Evolutionary conservation across 1,284 basidiomycete species (phyloP), one percentile per base, ranked within the genome.

Genomic region (Phlebopus sp.): DNA sequence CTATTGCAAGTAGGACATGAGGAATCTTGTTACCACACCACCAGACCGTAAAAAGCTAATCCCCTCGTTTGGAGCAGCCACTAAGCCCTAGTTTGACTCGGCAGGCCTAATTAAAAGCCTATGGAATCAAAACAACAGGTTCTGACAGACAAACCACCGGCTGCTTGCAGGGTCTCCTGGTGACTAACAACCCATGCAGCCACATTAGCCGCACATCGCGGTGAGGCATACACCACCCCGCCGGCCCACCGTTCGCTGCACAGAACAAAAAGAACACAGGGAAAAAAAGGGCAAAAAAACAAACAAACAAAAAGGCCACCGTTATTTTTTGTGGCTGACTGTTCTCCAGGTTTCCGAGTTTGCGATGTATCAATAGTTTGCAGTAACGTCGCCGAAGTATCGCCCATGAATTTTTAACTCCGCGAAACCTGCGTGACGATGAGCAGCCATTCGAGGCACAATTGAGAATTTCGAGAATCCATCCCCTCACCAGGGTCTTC

Each of bases 81-180:
- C 42, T 34, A 44, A 62, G 61, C 58, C 54, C 60, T 56, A 55
- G 55, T 67, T 52, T 54, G 52, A 58, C 49, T 59, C 52, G 49
- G 50, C 46, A 46, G 46, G 50, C 47, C 43, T 45, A 63, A 69
- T 66, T 68, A 59, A 66, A 52, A 51, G 39, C 46, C 63, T 50
- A 67, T 60, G 61, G 60, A 56, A 64, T 54, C 41, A 56, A 63
- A 57, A 63, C 42, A 42, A 56, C 43, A 60, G 49, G 52, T 41
- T 43, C 45, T 50, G 63, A 51, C 42, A 61, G 60, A 54, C n/a
- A n/a, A n/a, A n/a, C n/a, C n/a, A n/a, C n/a, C n/a, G 49, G 49
- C 53, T 46, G 60, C 53, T 44, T 50, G 53, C 52, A 47, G 51
- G 41, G 43, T 23, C 49, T 50, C 59, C 59, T 55, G 44, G 47